Evolutionary conservation across 1,284 basidiomycete genomes (phyloP), one percentile per base, ranked within the genome.

Genomic region (Ustilago hordei): DNA sequence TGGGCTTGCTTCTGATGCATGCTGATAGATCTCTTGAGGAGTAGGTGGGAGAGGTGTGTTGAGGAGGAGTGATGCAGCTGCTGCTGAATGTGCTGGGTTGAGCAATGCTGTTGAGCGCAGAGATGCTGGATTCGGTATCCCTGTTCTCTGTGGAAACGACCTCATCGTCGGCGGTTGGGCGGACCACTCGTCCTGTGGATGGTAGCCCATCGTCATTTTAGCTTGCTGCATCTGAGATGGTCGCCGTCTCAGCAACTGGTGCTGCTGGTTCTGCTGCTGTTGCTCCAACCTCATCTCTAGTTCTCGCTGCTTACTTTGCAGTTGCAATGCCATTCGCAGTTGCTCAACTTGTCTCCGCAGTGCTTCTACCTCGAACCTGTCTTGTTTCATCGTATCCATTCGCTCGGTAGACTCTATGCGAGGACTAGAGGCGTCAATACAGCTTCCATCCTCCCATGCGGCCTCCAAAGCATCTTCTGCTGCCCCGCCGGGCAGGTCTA

Each of bases 321-420:
- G 48, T 28, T 61, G 59, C 12, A 79, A 52, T 4, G 77, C 77
- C 62, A 75, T 64, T n/a, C 69, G 73, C 45, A 79, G 43, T 58
- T 76, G 72, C 52, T 75, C 66, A 4, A 79, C 77, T 55, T 79
- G 68, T 11, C 64, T 52, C 4, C 65, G 48, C 9, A 79, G 45
- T 0, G 69, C 77, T 11, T 71, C 61, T 1, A 78, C 69, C 32
- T 78, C 76, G 7, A 65, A 77, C 3, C 60, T 34, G 12, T 64
- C 62, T 23, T 65, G 43, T 23, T 31, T 28, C 6, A 8, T n/a
- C 34, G 11, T 35, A 4, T 0, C 28, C 34, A 9, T 23, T 34
- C 17, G 36, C 31, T 34, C 13, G 9, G 13, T 12, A 8, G 3
- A n/a, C n/a, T 35, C 55, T 9, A 68, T 36, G 19, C 45, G 47